Percentiles rank a stretch among this genome's conserved stretches.
phyloP scores from a whole-genome alignment of 2,329 filamentous ascomycete species.

The Lachnellula willkommii region DNA sequence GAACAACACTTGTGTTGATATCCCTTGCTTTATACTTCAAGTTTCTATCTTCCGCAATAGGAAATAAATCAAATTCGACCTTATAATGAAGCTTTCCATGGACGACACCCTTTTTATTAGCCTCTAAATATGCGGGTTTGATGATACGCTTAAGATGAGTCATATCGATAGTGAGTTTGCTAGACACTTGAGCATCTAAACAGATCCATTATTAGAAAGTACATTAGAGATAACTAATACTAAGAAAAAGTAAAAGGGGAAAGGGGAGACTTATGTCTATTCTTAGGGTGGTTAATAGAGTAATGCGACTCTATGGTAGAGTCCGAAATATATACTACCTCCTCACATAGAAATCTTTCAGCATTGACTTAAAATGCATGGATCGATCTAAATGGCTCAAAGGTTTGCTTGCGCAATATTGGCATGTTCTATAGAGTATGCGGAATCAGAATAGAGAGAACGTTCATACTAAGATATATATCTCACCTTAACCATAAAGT shows the following conservation, averaged over 20 bases:
- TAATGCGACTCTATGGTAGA: conserved; percentile 2
- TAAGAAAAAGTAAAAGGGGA: neutral
- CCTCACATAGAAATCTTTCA: conserved; percentile 1
- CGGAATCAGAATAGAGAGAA: neutral
- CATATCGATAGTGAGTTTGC: neutral
- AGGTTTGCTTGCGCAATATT: neutral
- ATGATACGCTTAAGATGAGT: neutral
- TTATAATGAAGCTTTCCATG: neutral
- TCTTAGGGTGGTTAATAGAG: neutral
- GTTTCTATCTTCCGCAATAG: conserved; percentile 4
- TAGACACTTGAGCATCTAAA: neutral
- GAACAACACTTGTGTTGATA: neutral
- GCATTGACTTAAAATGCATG: neutral
- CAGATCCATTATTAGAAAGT: neutral
- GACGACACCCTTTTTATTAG: neutral
- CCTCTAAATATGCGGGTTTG: neutral
- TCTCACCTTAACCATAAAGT: conserved; percentile 6
- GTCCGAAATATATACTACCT: conserved; percentile 5
- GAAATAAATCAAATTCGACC: conserved; percentile 4
- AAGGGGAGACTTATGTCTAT: neutral
- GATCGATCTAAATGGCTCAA: neutral
- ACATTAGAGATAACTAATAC: neutral
- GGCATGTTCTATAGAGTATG: neutral
- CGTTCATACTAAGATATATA: neutral
- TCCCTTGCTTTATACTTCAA: conserved; percentile 3